Evolutionary conservation across 2,329 filamentous ascomycete species (phyloP), one percentile per base, ranked within the genome.

Genomic region (Cryphonectria nitschkei): DNA sequence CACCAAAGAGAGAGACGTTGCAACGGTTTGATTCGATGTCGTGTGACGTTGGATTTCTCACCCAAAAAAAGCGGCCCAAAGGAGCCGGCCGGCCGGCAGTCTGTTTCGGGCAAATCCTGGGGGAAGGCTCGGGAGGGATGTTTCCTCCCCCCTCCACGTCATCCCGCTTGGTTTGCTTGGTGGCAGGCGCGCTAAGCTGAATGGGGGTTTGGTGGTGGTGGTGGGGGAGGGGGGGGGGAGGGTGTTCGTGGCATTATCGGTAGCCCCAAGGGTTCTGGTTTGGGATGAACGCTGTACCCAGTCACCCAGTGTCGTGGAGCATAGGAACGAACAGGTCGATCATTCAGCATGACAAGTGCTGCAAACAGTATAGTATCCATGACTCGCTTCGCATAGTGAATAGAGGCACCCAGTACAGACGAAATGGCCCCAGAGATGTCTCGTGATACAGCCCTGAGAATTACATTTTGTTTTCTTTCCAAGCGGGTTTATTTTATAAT

Each of bases 21-120:
- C 19, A 22, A 6, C 29, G 26, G 34, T 37, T 43, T 50, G 46
- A 50, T 46, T 60, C 29, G 52, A 29, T 19, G 69, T 68, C 46
- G 61, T 63, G 68, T 70, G 69, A 70, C 66, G 52, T 43, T 68
- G 13, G 41, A 43, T 14, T 29, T 65, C 64, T 39, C 58, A 39
- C 32, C 19, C 8, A 8, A 8, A 39, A 16, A 37, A 32, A 34
- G 26, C 34, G 29, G 56, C 19, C 43, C 14, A 50, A n/a, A n/a
- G 8, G 7, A 50, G 39, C 39, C 26, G 22, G 41, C 37, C 39
- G 63, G 63, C 43, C 16, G 41, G 63, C 41, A 46, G 14, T 52
- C 22, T n/a, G n/a, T 46, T 34, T 65, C n/a, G 34, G 58, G 34
- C 58, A 61, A n/a, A 39, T 61, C 7, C 29, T 11, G 58, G 58